Evolutionary conservation across 164 flowering plant genomes (phyloP).

Genomic region (Aristolochia fimbriata): DNA sequence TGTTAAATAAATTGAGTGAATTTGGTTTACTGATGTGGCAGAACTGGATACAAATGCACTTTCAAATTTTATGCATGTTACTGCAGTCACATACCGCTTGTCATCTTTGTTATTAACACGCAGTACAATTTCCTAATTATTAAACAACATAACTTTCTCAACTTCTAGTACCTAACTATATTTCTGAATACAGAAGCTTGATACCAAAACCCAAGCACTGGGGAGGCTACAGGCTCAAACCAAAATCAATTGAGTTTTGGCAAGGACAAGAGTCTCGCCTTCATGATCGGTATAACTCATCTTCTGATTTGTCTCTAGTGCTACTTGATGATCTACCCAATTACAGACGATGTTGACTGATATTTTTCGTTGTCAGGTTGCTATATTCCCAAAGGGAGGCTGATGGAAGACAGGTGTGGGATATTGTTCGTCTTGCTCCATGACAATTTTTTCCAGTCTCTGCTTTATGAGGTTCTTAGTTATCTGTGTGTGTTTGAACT

Average conservation of each 20-base stretch:
- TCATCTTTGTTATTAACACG: neutral
- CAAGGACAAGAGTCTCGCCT: constrained; percentile 90
- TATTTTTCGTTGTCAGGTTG: constrained; percentile 31
- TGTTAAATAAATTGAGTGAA: too few relatives aligned
- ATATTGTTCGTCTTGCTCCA: constrained; percentile 60
- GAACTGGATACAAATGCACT: too few relatives aligned
- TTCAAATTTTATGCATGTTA: too few relatives aligned
- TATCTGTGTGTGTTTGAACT: too few relatives aligned
- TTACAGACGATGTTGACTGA: neutral
- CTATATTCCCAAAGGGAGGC: constrained; percentile 44
- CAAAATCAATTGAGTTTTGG: constrained; percentile 78
- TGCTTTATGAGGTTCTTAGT: constrained; percentile 5
- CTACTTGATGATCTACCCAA: too few relatives aligned
- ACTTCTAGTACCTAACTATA: too few relatives aligned
- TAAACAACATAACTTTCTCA: too few relatives aligned
- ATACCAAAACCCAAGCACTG: constrained; percentile 86
- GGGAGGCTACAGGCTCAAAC: constrained; percentile 93
- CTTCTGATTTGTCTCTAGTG: neutral
- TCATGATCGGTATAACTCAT: constrained; percentile 67
- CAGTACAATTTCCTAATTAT: too few relatives aligned
- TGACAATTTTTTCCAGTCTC: constrained; percentile 33
- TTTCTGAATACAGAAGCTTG: constrained; percentile 47
- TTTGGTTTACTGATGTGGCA: too few relatives aligned
- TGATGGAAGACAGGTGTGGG: constrained; percentile 48
- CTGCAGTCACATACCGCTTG: neutral